Percentiles rank a stretch among this genome's conserved stretches.
These are phyloP conservation scores for Penicillium sclerotiorum DNA, from an alignment of 2,329 filamentous ascomycete genomes.

Conservation along the genomic window DNA sequence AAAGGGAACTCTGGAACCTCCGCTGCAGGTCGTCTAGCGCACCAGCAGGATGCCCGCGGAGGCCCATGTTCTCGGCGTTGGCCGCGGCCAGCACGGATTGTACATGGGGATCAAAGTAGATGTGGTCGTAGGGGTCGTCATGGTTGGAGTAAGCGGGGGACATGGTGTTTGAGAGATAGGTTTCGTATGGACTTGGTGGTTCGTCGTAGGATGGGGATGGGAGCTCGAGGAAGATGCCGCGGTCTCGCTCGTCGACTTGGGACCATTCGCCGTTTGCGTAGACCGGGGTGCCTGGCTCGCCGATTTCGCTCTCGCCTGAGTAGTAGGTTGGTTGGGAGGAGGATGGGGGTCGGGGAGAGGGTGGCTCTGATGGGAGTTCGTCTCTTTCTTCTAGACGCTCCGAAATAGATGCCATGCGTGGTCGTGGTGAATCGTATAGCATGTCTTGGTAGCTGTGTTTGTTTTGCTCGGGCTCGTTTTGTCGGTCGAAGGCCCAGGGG, in stretches of 20 bases:
- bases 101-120: conserved; percentile 27
- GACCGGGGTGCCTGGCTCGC: conserved; percentile 35
- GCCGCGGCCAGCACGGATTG: conserved; percentile 29
- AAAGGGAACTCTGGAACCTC: conserved; percentile 17
- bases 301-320: conserved; percentile 31
- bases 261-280: conserved; percentile 30
- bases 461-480: conserved; percentile 10
- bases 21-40: conserved; percentile 27
- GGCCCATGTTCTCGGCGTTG: conserved; percentile 28
- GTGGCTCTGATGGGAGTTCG: conserved; percentile 7
- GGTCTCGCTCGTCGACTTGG: conserved; percentile 29
- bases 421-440: conserved; percentile 23
- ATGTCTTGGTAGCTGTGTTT: conserved; percentile 19
- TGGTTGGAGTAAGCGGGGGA: conserved; percentile 8
- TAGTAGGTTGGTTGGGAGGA: conserved; percentile 23
- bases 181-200: conserved; percentile 9
- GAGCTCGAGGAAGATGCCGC: conserved; percentile 22
- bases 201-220: conserved; percentile 1
- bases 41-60: conserved; percentile 20
- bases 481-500: conserved; percentile 12
- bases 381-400: conserved; percentile 25
- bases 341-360: conserved; percentile 15
- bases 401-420: conserved; percentile 31
- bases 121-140: conserved; percentile 21
- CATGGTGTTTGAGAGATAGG: conserved; percentile 21